phyloP scores from a whole-genome alignment of 495 filamentous ascomycete genomes.

The Physcia stellaris region DNA sequence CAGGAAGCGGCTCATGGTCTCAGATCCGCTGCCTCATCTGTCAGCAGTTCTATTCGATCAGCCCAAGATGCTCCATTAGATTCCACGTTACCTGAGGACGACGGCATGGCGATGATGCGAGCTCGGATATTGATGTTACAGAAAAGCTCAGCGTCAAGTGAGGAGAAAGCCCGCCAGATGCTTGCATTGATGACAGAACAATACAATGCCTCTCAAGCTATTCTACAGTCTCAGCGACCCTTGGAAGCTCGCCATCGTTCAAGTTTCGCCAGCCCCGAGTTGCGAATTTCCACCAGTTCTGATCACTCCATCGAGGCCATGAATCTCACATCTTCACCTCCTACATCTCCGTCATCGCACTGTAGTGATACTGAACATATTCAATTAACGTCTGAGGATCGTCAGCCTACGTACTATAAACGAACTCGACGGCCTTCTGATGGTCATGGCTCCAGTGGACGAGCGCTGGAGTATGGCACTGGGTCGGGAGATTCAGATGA shows the following conservation, averaged over 20 bases:
- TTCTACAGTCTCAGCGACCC: constrained; percentile 18
- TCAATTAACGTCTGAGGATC: constrained; percentile 57
- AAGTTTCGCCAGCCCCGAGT: constrained; percentile 24
- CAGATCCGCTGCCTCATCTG: too few species aligned
- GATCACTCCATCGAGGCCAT: constrained; percentile 17
- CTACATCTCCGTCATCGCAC: constrained; percentile 20
- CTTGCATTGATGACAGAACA: constrained; percentile 72
- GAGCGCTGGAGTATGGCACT: too few species aligned
- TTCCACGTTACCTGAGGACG: constrained; percentile 88
- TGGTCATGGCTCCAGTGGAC: too few species aligned
- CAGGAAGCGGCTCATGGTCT: too few species aligned
- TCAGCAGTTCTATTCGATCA: too few species aligned
- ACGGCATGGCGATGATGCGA: constrained; percentile 72
- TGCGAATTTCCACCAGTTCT: constrained; percentile 23
- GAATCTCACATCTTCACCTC: constrained; percentile 20
- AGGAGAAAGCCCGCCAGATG: constrained; percentile 71
- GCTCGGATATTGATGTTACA: constrained; percentile 68
- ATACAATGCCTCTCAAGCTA: constrained; percentile 41
- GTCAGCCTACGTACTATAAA: constrained; percentile 52
- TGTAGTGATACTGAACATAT: constrained; percentile 38
- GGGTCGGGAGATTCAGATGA: too few species aligned
- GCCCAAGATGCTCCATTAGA: too few species aligned
- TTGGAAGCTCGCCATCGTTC: constrained; percentile 20
- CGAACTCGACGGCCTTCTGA: too few species aligned
- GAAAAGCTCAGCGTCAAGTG: constrained; percentile 42